These are phyloP conservation scores for Candida xiaguanensis DNA, from an alignment of 805 yeast species.

Conservation along the genomic window DNA sequence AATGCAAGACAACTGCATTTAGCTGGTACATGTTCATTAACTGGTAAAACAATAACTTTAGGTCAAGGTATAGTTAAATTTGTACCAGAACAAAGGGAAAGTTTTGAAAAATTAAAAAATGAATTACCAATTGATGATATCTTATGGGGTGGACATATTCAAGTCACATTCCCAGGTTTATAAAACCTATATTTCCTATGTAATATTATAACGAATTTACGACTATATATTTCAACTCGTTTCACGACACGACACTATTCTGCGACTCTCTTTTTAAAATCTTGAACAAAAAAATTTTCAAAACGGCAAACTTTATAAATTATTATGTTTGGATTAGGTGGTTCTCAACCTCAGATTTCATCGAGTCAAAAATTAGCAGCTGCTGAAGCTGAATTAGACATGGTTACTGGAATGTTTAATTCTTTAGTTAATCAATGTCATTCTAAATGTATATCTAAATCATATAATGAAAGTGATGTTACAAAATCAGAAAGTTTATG, in stretches of 20 bases:
- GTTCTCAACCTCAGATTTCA: constrained; percentile 66
- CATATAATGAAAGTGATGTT: constrained; percentile 70
- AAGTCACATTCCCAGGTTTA: constrained; percentile 35
- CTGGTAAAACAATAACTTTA: constrained; percentile 32
- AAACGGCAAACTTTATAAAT: not conserved
- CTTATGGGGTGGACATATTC: constrained; percentile 34
- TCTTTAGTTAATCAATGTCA: constrained; percentile 86
- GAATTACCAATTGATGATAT: constrained; percentile 18
- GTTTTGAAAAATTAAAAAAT: constrained; percentile 17
- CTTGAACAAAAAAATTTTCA: not conserved
- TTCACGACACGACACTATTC: constrained; percentile 3
- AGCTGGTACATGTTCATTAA: constrained; percentile 31
- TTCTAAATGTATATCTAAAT: constrained; percentile 68
- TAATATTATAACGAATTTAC: not conserved
- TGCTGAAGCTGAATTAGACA: constrained; percentile 95
- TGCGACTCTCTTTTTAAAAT: not conserved
- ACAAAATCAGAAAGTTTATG: constrained; percentile 80
- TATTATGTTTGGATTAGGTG: constrained; percentile 73
- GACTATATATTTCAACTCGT: too few species aligned
- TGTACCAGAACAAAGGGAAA: constrained; percentile 28
- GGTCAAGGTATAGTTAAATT: constrained; percentile 34
- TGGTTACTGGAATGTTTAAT: constrained; percentile 98
- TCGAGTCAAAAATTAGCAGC: constrained; percentile 78
- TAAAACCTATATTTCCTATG: constrained; percentile 8
- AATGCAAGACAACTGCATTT: constrained; percentile 27